These are phyloP conservation scores for Didymella lethalis DNA, from an alignment of 2,329 filamentous ascomycete genomes.

Conservation along the genomic window DNA sequence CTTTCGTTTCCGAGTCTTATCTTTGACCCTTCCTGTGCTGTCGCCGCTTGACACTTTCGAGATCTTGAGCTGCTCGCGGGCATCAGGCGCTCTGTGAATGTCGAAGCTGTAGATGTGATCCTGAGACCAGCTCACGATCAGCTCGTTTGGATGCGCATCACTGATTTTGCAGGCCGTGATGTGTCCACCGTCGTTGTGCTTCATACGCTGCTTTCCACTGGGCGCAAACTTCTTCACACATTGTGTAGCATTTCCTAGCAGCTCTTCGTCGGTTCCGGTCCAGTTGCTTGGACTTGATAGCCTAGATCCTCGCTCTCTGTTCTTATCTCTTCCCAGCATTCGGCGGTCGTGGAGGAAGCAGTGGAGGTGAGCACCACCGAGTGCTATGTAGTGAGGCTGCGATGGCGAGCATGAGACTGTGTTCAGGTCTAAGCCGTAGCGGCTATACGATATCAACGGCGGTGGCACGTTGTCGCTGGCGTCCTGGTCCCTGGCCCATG, in stretches of 20 bases:
- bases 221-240: constrained; percentile 74
- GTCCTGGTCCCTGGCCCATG: constrained; percentile 44
- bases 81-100: constrained; percentile 66
- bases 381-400: constrained; percentile 73
- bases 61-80: constrained; percentile 51
- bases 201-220: constrained; percentile 63
- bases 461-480: constrained; percentile 64
- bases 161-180: constrained; percentile 77
- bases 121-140: constrained; percentile 73
- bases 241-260: constrained; percentile 66
- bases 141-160: constrained; percentile 71
- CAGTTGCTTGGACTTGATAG: constrained; percentile 54
- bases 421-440: constrained; percentile 69
- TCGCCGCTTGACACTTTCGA: constrained; percentile 27
- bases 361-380: constrained; percentile 73
- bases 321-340: constrained; percentile 69
- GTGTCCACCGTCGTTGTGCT: constrained; percentile 65
- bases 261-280: constrained; percentile 59
- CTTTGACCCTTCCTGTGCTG: constrained; percentile 35
- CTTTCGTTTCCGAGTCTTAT: constrained; percentile 63
- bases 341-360: constrained; percentile 74
- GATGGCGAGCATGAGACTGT: constrained; percentile 72
- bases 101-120: constrained; percentile 73
- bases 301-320: constrained; percentile 61
- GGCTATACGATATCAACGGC: constrained; percentile 72